Percentiles rank a stretch among this genome's conserved stretches.
Conservation (phyloP, 495 filamentous ascomycete genomes). For the Podospora australis region DNA sequence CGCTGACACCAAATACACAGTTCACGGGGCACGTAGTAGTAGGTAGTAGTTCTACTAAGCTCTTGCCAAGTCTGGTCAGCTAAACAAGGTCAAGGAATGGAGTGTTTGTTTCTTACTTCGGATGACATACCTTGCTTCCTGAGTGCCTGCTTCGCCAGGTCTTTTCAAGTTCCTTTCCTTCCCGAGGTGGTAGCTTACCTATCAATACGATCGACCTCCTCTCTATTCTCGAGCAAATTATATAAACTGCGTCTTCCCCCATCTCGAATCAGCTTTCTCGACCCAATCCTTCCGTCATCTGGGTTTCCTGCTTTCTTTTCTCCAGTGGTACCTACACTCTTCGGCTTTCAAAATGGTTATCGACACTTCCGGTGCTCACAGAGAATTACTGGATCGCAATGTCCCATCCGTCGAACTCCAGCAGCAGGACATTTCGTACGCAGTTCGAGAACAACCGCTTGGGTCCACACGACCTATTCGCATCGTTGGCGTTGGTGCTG, state of each 20-base stretch:
- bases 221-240: no score
- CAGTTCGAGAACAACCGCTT: conserved; percentile 37
- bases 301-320: background rate
- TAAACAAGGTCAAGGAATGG: conserved; percentile 2
- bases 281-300: no score
- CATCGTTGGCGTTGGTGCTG: conserved; percentile 44
- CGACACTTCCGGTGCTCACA: conserved; percentile 10
- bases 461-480: conserved; percentile 38
- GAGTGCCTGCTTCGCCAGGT: background rate
- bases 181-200: no score
- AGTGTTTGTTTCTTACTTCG: background rate
- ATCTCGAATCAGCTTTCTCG: no score
- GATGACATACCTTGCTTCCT: background rate
- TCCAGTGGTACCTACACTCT: background rate
- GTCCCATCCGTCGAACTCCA: conserved; percentile 5
- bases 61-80: conserved; percentile 1
- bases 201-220: no score
- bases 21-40: background rate
- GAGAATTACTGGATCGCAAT: conserved; percentile 5
- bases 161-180: background rate
- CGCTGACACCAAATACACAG: background rate
- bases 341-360: background rate
- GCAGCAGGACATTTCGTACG: conserved; percentile 19
- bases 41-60: conserved; percentile 2
- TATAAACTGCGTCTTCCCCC: no score